Evolutionary conservation across 768 basidiomycete genomes (phyloP).

Genomic region (Solioccasus polychromus): DNA sequence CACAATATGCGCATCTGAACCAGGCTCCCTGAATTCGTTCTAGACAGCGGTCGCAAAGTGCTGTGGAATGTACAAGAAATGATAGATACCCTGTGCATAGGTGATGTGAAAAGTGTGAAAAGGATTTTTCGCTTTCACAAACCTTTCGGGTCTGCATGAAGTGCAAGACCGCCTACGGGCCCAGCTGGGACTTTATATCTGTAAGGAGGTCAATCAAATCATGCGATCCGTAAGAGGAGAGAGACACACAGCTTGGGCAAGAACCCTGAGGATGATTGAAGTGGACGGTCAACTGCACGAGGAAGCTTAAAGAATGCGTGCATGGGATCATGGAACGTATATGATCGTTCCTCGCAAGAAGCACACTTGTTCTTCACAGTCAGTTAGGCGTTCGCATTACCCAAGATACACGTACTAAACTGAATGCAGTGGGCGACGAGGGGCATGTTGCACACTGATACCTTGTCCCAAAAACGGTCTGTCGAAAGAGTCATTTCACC

Average conservation of each 20-base stretch:
- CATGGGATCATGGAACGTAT: constrained; percentile 74
- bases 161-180: constrained; percentile 38
- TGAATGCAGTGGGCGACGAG: constrained; percentile 67
- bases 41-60: constrained; percentile 87
- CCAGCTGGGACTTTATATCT: constrained; percentile 70
- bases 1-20: constrained; percentile 89
- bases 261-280: constrained; percentile 55
- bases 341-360: constrained; percentile 75
- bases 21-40: constrained; percentile 80
- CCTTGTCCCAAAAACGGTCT: constrained; percentile 75
- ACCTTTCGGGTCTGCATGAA: constrained; percentile 57
- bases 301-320: constrained; percentile 89
- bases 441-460: constrained; percentile 93
- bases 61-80: constrained; percentile 56
- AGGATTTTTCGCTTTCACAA: constrained; percentile 3
- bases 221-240: neutral
- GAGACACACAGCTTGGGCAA: constrained; percentile 62
- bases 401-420: constrained; percentile 49
- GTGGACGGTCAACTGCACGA: constrained; percentile 66
- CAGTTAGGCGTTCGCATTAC: neutral
- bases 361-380: constrained; percentile 54
- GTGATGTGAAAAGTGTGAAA: neutral
- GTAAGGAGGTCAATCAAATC: constrained; percentile 8
- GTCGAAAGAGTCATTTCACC: neutral
- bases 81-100: constrained; percentile 55